phyloP scores from a whole-genome alignment of 2,329 filamentous ascomycete species.

The Cucurbitaria berberidis region DNA sequence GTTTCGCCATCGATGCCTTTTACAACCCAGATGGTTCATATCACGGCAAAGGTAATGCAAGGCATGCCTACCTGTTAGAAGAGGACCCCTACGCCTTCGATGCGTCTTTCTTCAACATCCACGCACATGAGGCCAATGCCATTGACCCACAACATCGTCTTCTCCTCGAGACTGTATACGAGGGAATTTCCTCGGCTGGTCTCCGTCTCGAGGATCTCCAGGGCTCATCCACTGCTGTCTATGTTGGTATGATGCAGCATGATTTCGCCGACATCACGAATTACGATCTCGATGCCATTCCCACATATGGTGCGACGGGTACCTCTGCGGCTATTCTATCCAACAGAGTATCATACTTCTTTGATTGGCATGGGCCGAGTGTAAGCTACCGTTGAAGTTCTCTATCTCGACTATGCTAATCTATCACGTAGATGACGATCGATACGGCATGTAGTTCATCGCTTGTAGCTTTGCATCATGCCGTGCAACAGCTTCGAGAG shows the following conservation, averaged over 20 bases:
- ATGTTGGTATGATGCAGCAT: slow-evolving; percentile 7
- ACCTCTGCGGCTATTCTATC: slow-evolving; percentile 28
- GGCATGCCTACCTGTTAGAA: slow-evolving; percentile 24
- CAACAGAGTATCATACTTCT: slow-evolving; percentile 47
- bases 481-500: slow-evolving; percentile 8
- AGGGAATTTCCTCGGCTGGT: slow-evolving; percentile 18
- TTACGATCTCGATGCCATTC: slow-evolving; percentile 4
- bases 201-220: slow-evolving; percentile 5
- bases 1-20: slow-evolving; percentile 22
- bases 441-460: slow-evolving; percentile 48
- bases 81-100: slow-evolving; percentile 28
- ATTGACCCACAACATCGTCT: slow-evolving; percentile 34
- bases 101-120: slow-evolving; percentile 26
- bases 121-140: slow-evolving; percentile 14
- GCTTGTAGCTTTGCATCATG: slow-evolving; percentile 35
- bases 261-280: slow-evolving; percentile 7
- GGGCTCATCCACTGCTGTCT: slow-evolving; percentile 13
- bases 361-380: slow-evolving; percentile 43
- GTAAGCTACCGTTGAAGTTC: too few species aligned
- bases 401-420: too few species aligned
- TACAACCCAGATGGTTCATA: slow-evolving; percentile 16
- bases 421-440: too few species aligned
- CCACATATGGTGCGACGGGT: slow-evolving; percentile 30
- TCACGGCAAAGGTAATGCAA: slow-evolving; percentile 14
- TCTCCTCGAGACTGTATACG: slow-evolving; percentile 26